Conservation (phyloP, 164 flowering plant species). For the Nymphaea thermarum region DNA sequence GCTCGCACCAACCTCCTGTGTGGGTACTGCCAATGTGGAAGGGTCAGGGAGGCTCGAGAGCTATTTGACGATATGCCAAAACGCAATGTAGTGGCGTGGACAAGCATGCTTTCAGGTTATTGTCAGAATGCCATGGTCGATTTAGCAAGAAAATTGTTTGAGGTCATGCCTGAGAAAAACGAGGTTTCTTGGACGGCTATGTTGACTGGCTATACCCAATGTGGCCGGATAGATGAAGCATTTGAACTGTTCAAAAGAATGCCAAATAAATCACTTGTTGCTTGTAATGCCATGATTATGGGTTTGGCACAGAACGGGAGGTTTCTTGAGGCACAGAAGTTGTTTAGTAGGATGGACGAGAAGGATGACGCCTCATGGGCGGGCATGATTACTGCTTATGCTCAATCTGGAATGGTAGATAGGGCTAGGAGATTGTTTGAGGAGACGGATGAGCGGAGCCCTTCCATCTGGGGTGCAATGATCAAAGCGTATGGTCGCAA, state of each 20-base stretch:
- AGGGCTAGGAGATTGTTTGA: conserved; percentile 14
- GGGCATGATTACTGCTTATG: conserved; percentile 33
- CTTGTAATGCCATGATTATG: conserved; percentile 61
- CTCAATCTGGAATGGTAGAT: conserved; percentile 13
- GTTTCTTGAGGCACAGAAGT: conserved; percentile 33
- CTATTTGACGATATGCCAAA: conserved; percentile 61
- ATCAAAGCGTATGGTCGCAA: conserved; percentile 50
- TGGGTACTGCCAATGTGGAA: conserved; percentile 54
- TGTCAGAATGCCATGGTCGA: conserved; percentile 44
- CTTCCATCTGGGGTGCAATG: conserved; percentile 1
- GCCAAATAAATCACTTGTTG: conserved; percentile 44
- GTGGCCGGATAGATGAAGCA: conserved; percentile 64
- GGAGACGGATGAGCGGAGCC: conserved; percentile 8
- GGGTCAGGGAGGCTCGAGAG: conserved; percentile 48
- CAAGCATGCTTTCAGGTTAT: conserved; percentile 67
- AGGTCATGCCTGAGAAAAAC: conserved; percentile 78
- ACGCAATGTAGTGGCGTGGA: conserved; percentile 64
- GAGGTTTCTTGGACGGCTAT: conserved; percentile 77
- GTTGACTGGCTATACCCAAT: conserved; percentile 54
- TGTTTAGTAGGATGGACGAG: conserved; percentile 28
- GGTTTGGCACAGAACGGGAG: conserved; percentile 49
- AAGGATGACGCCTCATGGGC: conserved; percentile 44
- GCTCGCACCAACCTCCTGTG: conserved; percentile 59
- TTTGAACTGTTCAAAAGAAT: conserved; percentile 44
- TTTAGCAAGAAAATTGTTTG: conserved; percentile 71